Evolutionary conservation across 2,329 filamentous ascomycete genomes (phyloP).

Genomic region (Lasiodiplodia sp.): DNA sequence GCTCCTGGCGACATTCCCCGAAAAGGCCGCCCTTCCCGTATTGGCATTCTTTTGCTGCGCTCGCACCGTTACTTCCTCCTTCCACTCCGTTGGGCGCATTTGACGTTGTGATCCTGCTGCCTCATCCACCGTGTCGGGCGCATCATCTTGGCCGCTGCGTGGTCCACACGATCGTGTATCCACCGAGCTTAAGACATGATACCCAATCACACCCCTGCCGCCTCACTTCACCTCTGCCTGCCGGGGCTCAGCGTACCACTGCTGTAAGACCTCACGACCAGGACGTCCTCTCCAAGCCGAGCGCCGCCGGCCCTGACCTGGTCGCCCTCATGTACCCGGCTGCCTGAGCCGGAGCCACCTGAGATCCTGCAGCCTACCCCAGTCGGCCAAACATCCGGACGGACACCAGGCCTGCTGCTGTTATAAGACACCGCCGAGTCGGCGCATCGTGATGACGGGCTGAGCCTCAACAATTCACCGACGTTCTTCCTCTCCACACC

Average conservation of each 20-base stretch:
- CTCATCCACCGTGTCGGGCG: constrained; percentile 18
- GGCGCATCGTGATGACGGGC: constrained; percentile 19
- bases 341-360: constrained; percentile 14
- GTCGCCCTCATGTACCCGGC: constrained; percentile 24
- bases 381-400: constrained; percentile 30
- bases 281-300: constrained; percentile 33
- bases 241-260: constrained; percentile 38
- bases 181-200: constrained; percentile 31
- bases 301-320: constrained; percentile 23
- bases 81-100: constrained; percentile 22
- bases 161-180: constrained; percentile 31
- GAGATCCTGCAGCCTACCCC: constrained; percentile 33
- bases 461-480: constrained; percentile 28
- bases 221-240: constrained; percentile 15
- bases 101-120: constrained; percentile 22
- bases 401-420: neutral
- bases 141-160: constrained; percentile 29
- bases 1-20: constrained; percentile 29
- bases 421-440: constrained; percentile 18
- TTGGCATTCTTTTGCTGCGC: constrained; percentile 28
- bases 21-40: constrained; percentile 29
- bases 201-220: constrained; percentile 31
- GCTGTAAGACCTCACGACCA: constrained; percentile 47
- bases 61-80: constrained; percentile 27
- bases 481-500: constrained; percentile 27